A percentile compares a stretch with the other conserved stretches of the same genome.
Evolutionary conservation across 768 basidiomycete genomes (phyloP).

Genomic region (Tylopilus vinaceipallidus): DNA sequence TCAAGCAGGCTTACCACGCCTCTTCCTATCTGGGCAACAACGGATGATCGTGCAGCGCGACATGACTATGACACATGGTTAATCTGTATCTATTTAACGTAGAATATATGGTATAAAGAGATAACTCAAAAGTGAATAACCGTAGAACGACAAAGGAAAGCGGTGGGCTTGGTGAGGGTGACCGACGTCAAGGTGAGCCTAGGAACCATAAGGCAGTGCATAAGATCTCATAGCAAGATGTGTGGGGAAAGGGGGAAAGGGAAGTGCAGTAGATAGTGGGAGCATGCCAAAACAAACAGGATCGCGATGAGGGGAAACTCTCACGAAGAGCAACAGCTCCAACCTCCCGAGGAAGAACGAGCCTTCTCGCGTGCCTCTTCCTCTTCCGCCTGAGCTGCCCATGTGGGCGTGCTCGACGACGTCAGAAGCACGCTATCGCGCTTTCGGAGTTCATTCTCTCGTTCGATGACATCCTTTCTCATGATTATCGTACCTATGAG

Average conservation of each 20-base stretch:
- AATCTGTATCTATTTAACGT: constrained; percentile 37
- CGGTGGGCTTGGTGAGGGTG: constrained; percentile 11
- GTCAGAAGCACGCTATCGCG: constrained; percentile 83
- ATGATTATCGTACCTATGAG: constrained; percentile 79
- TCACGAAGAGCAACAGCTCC: constrained; percentile 68
- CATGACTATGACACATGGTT: constrained; percentile 36
- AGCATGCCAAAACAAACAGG: constrained; percentile 20
- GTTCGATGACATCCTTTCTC: constrained; percentile 75
- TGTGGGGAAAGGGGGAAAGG: constrained; percentile 12
- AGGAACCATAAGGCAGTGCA: constrained; percentile 23
- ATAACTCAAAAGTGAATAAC: constrained; percentile 37
- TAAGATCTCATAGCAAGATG: constrained; percentile 28
- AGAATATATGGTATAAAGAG: constrained; percentile 41
- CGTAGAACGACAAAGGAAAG: constrained; percentile 19
- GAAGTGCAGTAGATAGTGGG: constrained; percentile 17
- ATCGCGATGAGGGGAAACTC: constrained; percentile 5
- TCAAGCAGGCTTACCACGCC: constrained; percentile 1
- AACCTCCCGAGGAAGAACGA: constrained; percentile 44
- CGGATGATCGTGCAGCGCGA: constrained; percentile 7
- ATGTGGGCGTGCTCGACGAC: constrained; percentile 59
- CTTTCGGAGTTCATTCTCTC: constrained; percentile 74
- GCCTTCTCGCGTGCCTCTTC: constrained; percentile 67
- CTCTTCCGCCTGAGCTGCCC: constrained; percentile 78
- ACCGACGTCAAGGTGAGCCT: constrained; percentile 25
- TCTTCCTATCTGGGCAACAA: constrained; percentile 29